A percentile compares a stretch with the other conserved stretches of the same genome.
phyloP scores from a whole-genome alignment of 495 filamentous ascomycete genomes.

The Penicillium flavigenum region DNA sequence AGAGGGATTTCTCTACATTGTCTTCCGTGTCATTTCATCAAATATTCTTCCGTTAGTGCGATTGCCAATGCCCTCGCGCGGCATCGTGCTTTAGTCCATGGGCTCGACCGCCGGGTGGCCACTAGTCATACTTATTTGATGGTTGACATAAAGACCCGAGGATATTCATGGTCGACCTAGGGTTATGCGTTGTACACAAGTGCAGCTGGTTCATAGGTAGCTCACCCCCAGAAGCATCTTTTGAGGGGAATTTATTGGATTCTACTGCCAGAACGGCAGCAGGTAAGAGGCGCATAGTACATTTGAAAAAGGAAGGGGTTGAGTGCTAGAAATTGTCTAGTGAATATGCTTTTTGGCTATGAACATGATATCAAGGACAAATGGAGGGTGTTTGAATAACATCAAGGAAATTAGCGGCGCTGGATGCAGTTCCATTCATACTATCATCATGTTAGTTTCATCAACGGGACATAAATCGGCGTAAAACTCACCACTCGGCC shows the following conservation, averaged over 20 bases:
- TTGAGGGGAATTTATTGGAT: background rate
- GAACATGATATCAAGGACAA: background rate
- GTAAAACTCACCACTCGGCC: constrained; percentile 67
- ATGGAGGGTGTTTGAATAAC: background rate
- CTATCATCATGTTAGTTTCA: constrained; percentile 44
- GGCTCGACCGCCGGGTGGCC: background rate
- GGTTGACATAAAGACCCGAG: background rate
- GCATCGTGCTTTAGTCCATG: background rate
- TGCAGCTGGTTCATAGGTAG: background rate
- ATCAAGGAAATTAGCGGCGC: constrained; percentile 35
- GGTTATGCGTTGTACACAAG: background rate
- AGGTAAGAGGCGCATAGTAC: background rate
- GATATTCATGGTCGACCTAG: background rate
- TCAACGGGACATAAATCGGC: background rate
- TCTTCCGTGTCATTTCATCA: background rate
- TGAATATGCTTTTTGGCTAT: background rate
- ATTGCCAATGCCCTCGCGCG: background rate
- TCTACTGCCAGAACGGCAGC: background rate
- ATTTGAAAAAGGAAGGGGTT: background rate
- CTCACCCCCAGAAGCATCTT: background rate
- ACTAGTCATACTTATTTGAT: background rate
- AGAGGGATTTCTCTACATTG: background rate
- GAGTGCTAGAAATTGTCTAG: background rate
- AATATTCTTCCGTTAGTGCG: background rate
- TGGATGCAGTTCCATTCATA: constrained; percentile 91